Evolutionary conservation across 345 rosid species (phyloP).

Genomic region (Aegle marmelos): DNA sequence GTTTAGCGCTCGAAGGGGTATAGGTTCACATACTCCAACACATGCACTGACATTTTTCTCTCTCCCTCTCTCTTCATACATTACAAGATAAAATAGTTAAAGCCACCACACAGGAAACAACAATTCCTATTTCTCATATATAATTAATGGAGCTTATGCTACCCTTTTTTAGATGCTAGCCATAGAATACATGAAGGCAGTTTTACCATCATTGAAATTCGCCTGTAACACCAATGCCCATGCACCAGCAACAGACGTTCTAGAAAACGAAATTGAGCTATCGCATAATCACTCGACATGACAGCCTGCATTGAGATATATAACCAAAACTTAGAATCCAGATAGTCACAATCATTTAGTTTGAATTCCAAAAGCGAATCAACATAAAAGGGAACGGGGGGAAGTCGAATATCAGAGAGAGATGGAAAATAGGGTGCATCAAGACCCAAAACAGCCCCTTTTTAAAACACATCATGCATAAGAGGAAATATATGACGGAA

Average conservation of each 20-base stretch:
- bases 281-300: conserved; percentile 93
- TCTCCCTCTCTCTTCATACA: background rate
- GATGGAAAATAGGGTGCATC: background rate
- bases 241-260: conserved; percentile 85
- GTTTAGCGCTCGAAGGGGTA: background rate
- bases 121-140: background rate
- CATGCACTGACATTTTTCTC: background rate
- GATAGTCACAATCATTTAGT: background rate
- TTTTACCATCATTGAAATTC: conserved; percentile 86
- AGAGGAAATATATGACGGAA: background rate
- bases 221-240: conserved; percentile 97
- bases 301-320: conserved; percentile 58
- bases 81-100: too few species aligned
- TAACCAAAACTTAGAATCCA: conserved; percentile 10
- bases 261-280: conserved; percentile 79
- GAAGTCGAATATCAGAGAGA: background rate
- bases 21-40: background rate
- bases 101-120: background rate
- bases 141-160: conserved; percentile 2
- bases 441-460: background rate
- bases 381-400: background rate
- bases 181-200: conserved; percentile 6
- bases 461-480: background rate
- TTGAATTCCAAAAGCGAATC: background rate
- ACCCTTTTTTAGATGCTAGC: background rate